Evolutionary conservation across 2,329 filamentous ascomycete species (phyloP).

Genomic region (Aphanoascus verrucosus): DNA sequence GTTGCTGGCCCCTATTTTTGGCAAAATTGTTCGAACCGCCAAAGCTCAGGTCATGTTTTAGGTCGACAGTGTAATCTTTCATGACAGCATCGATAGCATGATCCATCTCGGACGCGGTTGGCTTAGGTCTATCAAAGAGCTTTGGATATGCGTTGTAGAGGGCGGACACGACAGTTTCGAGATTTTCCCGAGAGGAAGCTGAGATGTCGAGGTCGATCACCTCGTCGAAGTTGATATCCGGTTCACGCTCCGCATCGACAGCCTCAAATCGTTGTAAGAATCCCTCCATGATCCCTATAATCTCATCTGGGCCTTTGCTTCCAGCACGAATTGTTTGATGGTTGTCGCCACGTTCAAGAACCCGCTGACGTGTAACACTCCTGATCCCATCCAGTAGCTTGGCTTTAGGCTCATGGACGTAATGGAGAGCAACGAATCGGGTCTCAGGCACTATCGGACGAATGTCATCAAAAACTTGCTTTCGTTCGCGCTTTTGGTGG

Average conservation of each 20-base stretch:
- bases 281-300: constrained; percentile 85
- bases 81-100: constrained; percentile 65
- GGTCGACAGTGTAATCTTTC: constrained; percentile 63
- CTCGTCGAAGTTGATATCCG: constrained; percentile 72
- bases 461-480: constrained; percentile 76
- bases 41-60: constrained; percentile 64
- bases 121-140: constrained; percentile 56
- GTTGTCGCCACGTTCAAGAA: constrained; percentile 81
- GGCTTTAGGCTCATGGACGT: constrained; percentile 59
- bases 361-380: constrained; percentile 62
- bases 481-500: constrained; percentile 73
- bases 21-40: constrained; percentile 39
- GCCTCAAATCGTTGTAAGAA: constrained; percentile 81
- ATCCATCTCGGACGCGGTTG: constrained; percentile 63
- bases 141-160: constrained; percentile 69
- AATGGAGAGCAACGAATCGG: constrained; percentile 76
- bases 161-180: constrained; percentile 64
- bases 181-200: constrained; percentile 67
- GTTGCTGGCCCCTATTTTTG: constrained; percentile 17
- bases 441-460: constrained; percentile 50
- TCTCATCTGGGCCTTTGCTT: constrained; percentile 61
- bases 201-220: constrained; percentile 76
- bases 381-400: constrained; percentile 60
- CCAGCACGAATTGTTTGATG: constrained; percentile 91
- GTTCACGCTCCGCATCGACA: constrained; percentile 52